Base-by-base conservation (phyloP, 331 rosid genomes). In the Dryas integrifolia region DNA sequence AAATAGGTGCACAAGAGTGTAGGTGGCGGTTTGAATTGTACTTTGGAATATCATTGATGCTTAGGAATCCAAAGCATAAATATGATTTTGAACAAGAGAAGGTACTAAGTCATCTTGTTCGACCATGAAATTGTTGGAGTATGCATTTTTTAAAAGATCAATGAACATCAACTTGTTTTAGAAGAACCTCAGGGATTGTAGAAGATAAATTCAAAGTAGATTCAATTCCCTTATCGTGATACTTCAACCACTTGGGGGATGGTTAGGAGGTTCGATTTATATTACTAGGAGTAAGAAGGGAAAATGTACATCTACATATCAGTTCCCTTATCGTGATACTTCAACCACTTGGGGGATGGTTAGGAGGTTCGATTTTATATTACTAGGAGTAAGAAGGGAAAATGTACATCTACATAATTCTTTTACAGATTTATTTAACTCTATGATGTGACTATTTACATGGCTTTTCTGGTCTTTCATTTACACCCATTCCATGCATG, bases 1-100 rank as follows among this genome's bases (percentile, higher is more conserved):
- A 58, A 26, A 58, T 58, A 58, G 43, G n/a, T 30, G 2, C 61
- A 56, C 43, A 1, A 24, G n/a, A 58, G 14, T 58, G 64, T 58
- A 35, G 41, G 43, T 58, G 64, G 11, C 26, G n/a, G 66, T 39
- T 60, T 60, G 65, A 60, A 35, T 13, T 38, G 46, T 60, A 60
- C 0, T 60, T 60, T 13, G 46, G 46, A 60, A 38, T 14, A 30
- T 21, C 53, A 38, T 18, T 0, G 66, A 38, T 61, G 13, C 46
- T 7, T 14, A 15, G 66, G 66, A 38, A 61, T 61, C 10, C 21
- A 61, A 35, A 39, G 47, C 26, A 16, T 53, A 53, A n/a, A n/a
- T 1, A 53, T n/a, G 16, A 16, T 18, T 18, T 18, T 53, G 30
- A 53, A 5, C 26, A 53, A 9, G 24, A 53, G 58, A 53, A 53